Conservation (phyloP, 2,329 filamentous ascomycete species). For the Pleurostoma richardsiae region DNA sequence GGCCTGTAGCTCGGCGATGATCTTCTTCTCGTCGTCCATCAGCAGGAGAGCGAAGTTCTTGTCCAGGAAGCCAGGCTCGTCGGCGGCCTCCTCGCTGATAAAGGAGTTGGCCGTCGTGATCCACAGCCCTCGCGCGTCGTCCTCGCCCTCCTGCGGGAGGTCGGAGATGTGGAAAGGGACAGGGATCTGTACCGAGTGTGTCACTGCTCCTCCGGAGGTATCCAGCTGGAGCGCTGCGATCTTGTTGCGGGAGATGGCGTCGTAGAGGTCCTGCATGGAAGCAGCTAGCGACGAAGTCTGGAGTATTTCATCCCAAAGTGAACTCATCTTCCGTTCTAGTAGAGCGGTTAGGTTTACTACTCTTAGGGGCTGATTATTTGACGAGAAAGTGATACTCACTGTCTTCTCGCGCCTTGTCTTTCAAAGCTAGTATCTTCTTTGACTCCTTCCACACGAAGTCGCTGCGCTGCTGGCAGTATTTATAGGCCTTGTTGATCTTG, state of each 20-base stretch:
- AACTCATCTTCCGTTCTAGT: conserved; percentile 55
- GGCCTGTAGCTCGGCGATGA: conserved; percentile 68
- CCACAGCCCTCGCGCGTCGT: conserved; percentile 71
- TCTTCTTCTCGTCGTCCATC: conserved; percentile 73
- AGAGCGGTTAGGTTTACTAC: conserved; percentile 7
- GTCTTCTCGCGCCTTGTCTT: conserved; percentile 74
- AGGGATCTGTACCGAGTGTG: conserved; percentile 61
- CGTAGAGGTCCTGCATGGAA: conserved; percentile 77
- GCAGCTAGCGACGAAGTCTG: conserved; percentile 72
- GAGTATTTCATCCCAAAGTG: conserved; percentile 66
- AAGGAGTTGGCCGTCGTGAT: conserved; percentile 81
- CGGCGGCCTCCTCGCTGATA: conserved; percentile 60
- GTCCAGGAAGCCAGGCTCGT: conserved; percentile 66
- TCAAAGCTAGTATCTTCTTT: conserved; percentile 73
- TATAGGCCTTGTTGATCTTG: conserved; percentile 87
- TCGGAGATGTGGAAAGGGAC: conserved; percentile 67
- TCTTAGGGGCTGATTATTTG: conserved; percentile 7
- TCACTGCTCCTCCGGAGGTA: conserved; percentile 51
- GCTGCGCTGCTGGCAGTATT: conserved; percentile 84
- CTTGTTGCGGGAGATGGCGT: conserved; percentile 74
- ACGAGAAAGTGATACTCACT: conserved; percentile 32
- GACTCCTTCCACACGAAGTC: conserved; percentile 92
- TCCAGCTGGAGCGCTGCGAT: conserved; percentile 81
- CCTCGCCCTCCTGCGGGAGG: conserved; percentile 63
- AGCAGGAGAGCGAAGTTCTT: conserved; percentile 85